phyloP scores from a whole-genome alignment of 2,329 filamentous ascomycete genomes.

The Nakataea oryzae region DNA sequence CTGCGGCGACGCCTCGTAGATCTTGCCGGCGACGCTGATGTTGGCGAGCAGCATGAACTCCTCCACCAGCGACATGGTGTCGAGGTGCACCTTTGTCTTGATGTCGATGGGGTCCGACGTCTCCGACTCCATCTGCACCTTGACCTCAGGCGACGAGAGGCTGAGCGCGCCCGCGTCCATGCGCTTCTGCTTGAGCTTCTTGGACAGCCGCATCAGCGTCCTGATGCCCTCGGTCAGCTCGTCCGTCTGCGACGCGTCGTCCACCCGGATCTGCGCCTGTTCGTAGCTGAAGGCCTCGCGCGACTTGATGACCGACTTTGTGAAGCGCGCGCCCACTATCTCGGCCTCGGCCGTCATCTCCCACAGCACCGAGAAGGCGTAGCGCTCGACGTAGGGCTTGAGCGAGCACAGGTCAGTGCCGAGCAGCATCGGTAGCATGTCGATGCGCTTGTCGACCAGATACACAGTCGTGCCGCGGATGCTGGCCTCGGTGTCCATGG shows the following conservation, averaged over 20 bases:
- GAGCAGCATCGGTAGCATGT: conserved; percentile 95
- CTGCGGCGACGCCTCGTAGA: conserved; percentile 86
- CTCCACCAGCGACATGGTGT: conserved; percentile 95
- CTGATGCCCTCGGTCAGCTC: conserved; percentile 87
- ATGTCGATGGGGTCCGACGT: conserved; percentile 94
- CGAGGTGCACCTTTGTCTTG: conserved; percentile 86
- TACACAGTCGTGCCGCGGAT: conserved; percentile 94
- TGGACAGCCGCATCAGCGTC: conserved; percentile 75
- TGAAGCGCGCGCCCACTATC: conserved; percentile 77
- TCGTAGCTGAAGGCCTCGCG: conserved; percentile 97
- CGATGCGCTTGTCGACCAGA: conserved; percentile 96
- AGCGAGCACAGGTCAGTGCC: conserved; percentile 94
- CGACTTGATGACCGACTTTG: conserved; percentile 95
- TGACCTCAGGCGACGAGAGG: conserved; percentile 94
- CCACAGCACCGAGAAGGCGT: conserved; percentile 79
- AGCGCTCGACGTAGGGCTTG: conserved; percentile 95
- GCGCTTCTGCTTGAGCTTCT: conserved; percentile 87
- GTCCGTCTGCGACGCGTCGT: conserved; percentile 78
- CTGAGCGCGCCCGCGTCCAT: conserved; percentile 94
- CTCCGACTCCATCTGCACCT: conserved; percentile 89
- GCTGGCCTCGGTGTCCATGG: conserved; percentile 94
- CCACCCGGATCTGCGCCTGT: conserved; percentile 86
- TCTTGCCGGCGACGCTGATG: conserved; percentile 82
- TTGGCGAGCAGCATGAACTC: conserved; percentile 99
- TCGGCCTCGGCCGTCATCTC: conserved; percentile 80